Base-by-base conservation (phyloP, 1,284 basidiomycete genomes). In the Ustilago xerochloae region DNA sequence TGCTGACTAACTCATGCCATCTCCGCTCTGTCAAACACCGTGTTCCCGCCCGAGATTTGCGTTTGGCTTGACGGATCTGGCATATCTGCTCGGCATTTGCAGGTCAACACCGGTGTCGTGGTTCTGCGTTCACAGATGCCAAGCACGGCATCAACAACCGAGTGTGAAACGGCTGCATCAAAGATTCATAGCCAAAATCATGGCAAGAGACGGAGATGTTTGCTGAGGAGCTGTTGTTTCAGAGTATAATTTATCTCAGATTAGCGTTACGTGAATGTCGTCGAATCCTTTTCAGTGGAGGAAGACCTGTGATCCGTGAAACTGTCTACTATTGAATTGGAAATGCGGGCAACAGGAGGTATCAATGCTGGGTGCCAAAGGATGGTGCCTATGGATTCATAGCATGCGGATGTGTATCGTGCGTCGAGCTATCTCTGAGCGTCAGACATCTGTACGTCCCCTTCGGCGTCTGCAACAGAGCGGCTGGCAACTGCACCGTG, bases 381-480 rank as follows among this genome's bases (percentile, higher is more conserved):
- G n/a, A n/a, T n/a, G n/a, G n/a, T n/a, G n/a, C n/a, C n/a, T n/a
- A 39, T 7, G 20, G 24, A 24, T 6, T 8, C 15, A 8, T 1
- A 20, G 18, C 22, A 22, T 10, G 22, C 6, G 41, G 16, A 33
- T 9, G 22, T 3, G 6, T 8, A 24, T 48, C n/a, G 29, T 20
- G 16, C 22, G 13, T 3, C 28, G 18, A 22, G 12, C 43, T 48
- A 54, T 13, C 41, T 45, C 30, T 35, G 41, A 29, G 63, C 30
- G 18, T 72, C 69, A 1, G 55, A 57, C 69, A 72, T 72, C 4
- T 59, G 59, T n/a, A 72, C 69, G 22, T 72, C 69, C 3, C 63
- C 69, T 60, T 72, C 46, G 7, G 51, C 47, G 28, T 63, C 65
- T 20, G 54, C 38, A 10, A 39, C 51, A n/a, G 52, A 6, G 20